Base-by-base conservation (phyloP, 1,139 yeast species). In the Protomyces gravidus region DNA sequence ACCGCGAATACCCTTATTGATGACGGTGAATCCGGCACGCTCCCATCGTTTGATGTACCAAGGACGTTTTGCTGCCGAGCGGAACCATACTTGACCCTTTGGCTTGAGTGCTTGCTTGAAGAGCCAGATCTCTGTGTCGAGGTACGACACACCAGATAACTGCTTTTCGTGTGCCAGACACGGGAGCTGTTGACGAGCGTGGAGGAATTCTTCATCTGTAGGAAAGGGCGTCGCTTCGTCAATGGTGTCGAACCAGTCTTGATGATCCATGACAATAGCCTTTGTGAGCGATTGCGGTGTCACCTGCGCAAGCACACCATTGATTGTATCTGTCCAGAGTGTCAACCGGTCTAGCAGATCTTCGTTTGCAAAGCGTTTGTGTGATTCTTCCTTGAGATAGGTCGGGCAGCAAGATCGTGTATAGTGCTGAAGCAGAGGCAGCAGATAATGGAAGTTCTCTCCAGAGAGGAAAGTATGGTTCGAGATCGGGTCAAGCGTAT, bases 261-360 rank as follows among this genome's bases (percentile, higher is more conserved):
- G 85, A 70, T 87, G 95, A 71, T 87, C 95, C 95, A 87, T 87
- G 61, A 87, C 85, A 53, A 87, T 80, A 27, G 92, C 92, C 67
- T 84, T 83, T 7, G 89, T 82, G 56, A 87, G 78, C 19, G 89
- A 80, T 61, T 80, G 79, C 59, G 78, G 76, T 39, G 82, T 76
- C 62, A 87, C 75, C 64, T 92, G 77, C 51, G 81, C 82, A 64
- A 85, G 81, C 2, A 86, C 94, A 67, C 86, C 89, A 68, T 82
- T 83, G 67, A 87, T 77, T 59, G 84, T 82, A 69, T 87, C 95
- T 4, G 95, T 87, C 72, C 87, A 95, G 50, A 87, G 73, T 69
- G 94, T 79, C 63, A 87, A 81, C 60, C 81, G 81, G 68, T 85
- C 86, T 62, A 86, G 72, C 17, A 74, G 69, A 5, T 73, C 68